Evolutionary conservation across 192 early-diverging fungal genomes (phyloP).

Genomic region (Podila minutissima): DNA sequence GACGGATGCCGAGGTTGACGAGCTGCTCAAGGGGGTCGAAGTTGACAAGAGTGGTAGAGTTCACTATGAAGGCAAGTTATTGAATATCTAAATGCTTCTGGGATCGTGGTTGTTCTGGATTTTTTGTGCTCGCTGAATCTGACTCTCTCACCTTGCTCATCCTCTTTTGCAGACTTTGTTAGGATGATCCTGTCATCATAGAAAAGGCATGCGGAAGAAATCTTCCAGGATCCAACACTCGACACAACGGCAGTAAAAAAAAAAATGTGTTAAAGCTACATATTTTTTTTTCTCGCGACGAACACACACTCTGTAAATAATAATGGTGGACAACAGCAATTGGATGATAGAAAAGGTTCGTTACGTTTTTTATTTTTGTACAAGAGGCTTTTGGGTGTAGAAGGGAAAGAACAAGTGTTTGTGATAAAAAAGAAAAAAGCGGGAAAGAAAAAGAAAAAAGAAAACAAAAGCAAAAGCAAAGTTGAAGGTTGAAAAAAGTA

Average conservation of each 20-base stretch:
- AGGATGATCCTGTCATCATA: constrained; percentile 35
- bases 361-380: constrained; percentile 5
- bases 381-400: not conserved
- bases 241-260: too few relatives aligned
- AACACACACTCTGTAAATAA: too few relatives aligned
- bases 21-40: constrained; percentile 79
- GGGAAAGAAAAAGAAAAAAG: not conserved
- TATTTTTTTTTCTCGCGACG: not conserved
- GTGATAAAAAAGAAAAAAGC: not conserved
- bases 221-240: not conserved
- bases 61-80: constrained; percentile 75
- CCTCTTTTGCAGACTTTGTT: constrained; percentile 22
- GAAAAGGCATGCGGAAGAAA: too few relatives aligned
- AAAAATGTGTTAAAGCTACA: not conserved
- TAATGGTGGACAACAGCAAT: too few relatives aligned
- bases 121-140: not conserved
- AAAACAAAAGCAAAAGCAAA: not conserved
- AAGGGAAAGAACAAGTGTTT: not conserved
- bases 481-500: not conserved
- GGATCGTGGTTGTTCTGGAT: not conserved
- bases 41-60: constrained; percentile 83
- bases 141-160: too few relatives aligned
- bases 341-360: too few relatives aligned
- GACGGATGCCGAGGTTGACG: constrained; percentile 79
- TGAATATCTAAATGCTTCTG: not conserved